A percentile compares a stretch with the other conserved stretches of the same genome.
phyloP scores from a whole-genome alignment of 2,329 filamentous ascomycete genomes.

The Akanthomyces dipterigenus region DNA sequence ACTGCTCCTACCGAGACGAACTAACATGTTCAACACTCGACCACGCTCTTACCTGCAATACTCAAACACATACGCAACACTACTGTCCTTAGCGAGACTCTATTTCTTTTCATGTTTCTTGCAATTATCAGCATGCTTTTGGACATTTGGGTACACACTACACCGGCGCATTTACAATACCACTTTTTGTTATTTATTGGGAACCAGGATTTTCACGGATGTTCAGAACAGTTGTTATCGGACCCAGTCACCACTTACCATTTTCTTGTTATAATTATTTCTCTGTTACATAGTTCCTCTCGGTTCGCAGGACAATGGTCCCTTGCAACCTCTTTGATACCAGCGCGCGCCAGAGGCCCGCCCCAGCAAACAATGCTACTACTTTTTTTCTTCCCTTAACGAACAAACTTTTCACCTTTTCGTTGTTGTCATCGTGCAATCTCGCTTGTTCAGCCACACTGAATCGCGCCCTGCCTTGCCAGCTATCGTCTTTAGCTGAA shows the following conservation, averaged over 20 bases:
- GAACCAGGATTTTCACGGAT: not conserved
- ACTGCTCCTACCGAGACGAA: not conserved
- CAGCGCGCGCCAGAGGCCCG: slow-evolving; percentile 3
- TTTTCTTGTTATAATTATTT: slow-evolving; percentile 1
- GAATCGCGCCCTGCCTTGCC: not conserved
- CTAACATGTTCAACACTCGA: not conserved
- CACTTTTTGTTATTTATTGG: slow-evolving; percentile 4
- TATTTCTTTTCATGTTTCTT: not conserved
- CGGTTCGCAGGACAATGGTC: not conserved
- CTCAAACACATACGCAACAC: not conserved
- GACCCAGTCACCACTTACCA: not conserved
- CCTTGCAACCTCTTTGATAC: not conserved
- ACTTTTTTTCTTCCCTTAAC: not conserved
- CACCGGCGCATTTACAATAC: slow-evolving; percentile 10
- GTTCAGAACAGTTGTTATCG: not conserved
- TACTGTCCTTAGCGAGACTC: not conserved
- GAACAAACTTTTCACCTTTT: not conserved
- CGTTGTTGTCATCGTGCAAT: not conserved
- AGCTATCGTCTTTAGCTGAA: not conserved
- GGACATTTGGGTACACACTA: not conserved
- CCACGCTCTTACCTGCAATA: not conserved
- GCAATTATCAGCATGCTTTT: not conserved
- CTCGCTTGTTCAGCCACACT: not conserved
- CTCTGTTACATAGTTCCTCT: not conserved
- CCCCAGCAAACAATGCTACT: slow-evolving; percentile 5